Evolutionary conservation across 2,329 filamentous ascomycete species (phyloP).

Genomic region (Fusarium sp.): DNA sequence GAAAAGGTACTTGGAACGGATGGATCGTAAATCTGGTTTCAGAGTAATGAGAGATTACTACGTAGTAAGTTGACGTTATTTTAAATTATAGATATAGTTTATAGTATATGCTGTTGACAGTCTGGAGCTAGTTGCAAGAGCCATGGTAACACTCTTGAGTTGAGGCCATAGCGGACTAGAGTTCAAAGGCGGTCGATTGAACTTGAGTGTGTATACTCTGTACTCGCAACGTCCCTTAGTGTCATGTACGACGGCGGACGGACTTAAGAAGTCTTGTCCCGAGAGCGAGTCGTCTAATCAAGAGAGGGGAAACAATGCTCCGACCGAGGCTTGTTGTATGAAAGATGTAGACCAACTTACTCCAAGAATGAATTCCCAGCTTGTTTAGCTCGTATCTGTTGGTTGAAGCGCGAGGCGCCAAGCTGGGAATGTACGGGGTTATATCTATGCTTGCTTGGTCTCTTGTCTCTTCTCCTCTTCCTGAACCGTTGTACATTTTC

Average conservation of each 20-base stretch:
- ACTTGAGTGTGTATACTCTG: no score
- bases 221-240: slow-evolving; percentile 7
- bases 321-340: slow-evolving; percentile 26
- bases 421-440: neutral
- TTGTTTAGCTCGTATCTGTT: slow-evolving; percentile 4
- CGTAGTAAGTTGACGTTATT: no score
- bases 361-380: neutral
- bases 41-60: no score
- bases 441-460: neutral
- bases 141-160: no score
- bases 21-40: no score
- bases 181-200: no score
- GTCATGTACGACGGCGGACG: neutral
- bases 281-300: slow-evolving; percentile 24
- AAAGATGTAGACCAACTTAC: slow-evolving; percentile 3
- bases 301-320: slow-evolving; percentile 14
- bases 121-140: no score
- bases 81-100: no score
- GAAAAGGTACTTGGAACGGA: no score
- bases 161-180: no score
- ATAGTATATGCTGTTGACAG: no score
- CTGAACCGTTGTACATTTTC: neutral
- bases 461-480: neutral
- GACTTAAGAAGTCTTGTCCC: slow-evolving; percentile 12
- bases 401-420: neutral